phyloP scores from a whole-genome alignment of 148 eudicot genomes.

The Suaeda aralocaspica region DNA sequence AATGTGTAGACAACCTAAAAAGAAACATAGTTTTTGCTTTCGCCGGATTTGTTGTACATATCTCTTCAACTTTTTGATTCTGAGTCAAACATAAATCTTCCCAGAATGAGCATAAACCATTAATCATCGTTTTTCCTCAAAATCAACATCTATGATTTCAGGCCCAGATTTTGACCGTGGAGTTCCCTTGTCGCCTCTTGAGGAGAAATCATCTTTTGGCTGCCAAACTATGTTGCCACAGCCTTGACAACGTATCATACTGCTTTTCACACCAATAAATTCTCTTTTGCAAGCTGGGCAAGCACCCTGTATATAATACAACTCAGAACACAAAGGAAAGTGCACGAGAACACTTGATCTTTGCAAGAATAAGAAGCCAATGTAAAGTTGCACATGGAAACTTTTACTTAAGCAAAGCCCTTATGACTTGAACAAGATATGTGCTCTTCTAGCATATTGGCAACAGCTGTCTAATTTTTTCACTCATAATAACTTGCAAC shows the following conservation, averaged over 20 bases:
- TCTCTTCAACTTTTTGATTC: not conserved
- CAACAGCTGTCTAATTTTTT: not conserved
- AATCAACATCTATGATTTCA: constrained; percentile 82
- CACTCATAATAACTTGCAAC: not conserved
- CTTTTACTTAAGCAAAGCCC: not conserved
- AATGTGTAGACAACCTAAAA: not conserved
- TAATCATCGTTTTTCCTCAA: constrained; percentile 61
- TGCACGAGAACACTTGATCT: not conserved
- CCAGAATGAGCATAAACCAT: not conserved
- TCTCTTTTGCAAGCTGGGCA: constrained; percentile 94
- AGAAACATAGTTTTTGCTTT: not conserved
- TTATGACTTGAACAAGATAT: not conserved
- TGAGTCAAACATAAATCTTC: not conserved
- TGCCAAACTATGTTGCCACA: constrained; percentile 93
- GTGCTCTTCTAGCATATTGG: not conserved
- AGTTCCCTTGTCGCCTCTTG: constrained; percentile 42
- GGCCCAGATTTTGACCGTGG: constrained; percentile 50
- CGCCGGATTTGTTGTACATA: constrained; percentile 6
- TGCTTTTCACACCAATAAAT: constrained; percentile 58
- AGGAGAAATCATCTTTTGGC: constrained; percentile 64
- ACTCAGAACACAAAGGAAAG: constrained; percentile 1
- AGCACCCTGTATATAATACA: constrained; percentile 50
- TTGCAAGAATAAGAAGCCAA: not conserved
- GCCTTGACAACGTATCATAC: constrained; percentile 59
- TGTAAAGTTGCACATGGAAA: not conserved